Evolutionary conservation across 352 stramenopile genomes (phyloP), one percentile per base, ranked within the genome.

Genomic region (Phytophthora pistaciae): DNA sequence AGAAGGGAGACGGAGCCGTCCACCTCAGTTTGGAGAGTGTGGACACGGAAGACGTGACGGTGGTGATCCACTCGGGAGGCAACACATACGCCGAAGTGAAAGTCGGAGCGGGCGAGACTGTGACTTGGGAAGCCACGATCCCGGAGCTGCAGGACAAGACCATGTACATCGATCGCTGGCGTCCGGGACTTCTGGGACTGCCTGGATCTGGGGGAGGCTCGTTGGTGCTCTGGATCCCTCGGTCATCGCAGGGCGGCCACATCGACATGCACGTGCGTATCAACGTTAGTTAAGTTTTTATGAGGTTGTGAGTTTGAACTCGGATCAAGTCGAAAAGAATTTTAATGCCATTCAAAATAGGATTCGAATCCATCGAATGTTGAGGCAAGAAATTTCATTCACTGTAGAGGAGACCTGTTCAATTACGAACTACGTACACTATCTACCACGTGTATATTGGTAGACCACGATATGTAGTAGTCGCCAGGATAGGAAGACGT

Each of bases 191-290:
- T 20, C 42, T 74, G 13, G 66, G 60, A 0, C 44, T 74, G 25
- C 66, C 66, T 16, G 66, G 66, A 5, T 69, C 66, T 3, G 66
- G 66, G 18, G 66, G 66, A 49, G 66, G 66, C 0, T 74, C 67
- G 8, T 14, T 74, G 16, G n/a, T 74, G 40, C 54, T 74, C 3
- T 89, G 81, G 80, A 56, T 91, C 13, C 81, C 83, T 14, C 57
- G 80, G 27, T 62, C 66, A 8, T 72, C 49, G 1, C 27, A 74
- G 11, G 74, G 72, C n/a, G 80, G 80, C 4, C 68, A 76, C 49
- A 38, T 88, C 10, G 68, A 83, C 29, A 74, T 74, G 67, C 60
- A 74, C 20, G 54, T 70, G 42, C 60, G 60, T 8, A 74, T 74
- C 11, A 70, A 80, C 77, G 20, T 64, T 57, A 66, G 73, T 64